Evolutionary conservation across 352 stramenopile species (phyloP).

Genomic region (Globisporangium okanoganense): DNA sequence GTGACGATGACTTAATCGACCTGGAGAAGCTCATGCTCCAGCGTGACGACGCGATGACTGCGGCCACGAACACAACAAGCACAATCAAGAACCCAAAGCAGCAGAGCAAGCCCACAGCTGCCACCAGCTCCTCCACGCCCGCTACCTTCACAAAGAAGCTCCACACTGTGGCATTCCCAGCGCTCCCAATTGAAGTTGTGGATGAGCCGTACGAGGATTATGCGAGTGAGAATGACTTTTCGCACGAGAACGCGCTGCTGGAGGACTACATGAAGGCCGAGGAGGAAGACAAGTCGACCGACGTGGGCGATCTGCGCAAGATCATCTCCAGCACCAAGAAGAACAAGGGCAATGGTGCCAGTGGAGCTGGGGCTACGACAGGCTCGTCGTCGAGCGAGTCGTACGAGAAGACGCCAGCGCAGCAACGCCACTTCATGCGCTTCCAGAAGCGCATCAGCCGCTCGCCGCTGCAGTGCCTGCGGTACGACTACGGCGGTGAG

Average conservation of each 20-base stretch:
- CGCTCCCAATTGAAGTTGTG: slow-evolving; percentile 65
- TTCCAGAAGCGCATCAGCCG: slow-evolving; percentile 85
- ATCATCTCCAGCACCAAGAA: slow-evolving; percentile 63
- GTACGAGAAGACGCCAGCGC: slow-evolving; percentile 76
- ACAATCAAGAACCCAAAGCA: background rate
- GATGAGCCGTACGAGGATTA: slow-evolving; percentile 77
- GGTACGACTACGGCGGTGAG: slow-evolving; percentile 84
- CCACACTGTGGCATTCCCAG: slow-evolving; percentile 40
- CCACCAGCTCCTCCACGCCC: background rate
- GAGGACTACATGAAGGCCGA: slow-evolving; percentile 80
- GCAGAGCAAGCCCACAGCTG: background rate
- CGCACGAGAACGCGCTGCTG: slow-evolving; percentile 67
- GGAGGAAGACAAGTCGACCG: slow-evolving; percentile 71
- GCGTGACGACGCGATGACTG: slow-evolving; percentile 63
- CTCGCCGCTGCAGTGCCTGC: slow-evolving; percentile 71
- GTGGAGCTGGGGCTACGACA: slow-evolving; percentile 8
- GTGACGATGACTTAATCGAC: slow-evolving; percentile 30
- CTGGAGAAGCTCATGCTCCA: slow-evolving; percentile 66
- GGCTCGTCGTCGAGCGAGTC: slow-evolving; percentile 40
- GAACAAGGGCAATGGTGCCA: slow-evolving; percentile 4
- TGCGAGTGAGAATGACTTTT: slow-evolving; percentile 54
- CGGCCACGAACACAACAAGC: slow-evolving; percentile 5
- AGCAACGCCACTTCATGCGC: slow-evolving; percentile 73
- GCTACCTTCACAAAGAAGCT: background rate
- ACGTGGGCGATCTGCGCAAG: slow-evolving; percentile 52